Base-by-base conservation (phyloP, 176 grass and related monocot genomes). In the Cocos nucifera region DNA sequence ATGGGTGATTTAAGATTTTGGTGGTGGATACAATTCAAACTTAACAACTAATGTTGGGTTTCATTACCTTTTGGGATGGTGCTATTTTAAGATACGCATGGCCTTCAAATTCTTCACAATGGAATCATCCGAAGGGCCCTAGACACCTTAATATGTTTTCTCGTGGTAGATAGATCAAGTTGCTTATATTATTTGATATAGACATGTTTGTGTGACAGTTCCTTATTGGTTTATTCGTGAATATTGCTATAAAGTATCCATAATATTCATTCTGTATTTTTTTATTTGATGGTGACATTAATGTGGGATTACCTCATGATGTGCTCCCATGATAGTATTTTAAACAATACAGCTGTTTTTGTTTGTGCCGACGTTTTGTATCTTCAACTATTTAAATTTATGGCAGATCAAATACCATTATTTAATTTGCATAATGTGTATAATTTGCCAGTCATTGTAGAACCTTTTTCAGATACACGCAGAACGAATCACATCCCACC, bases 251-350 rank as follows among this genome's bases (percentile, higher is more conserved):
- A 27, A 10, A 54, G 7, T 66, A 19, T 54, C 22, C 53, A 53
- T 28, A 65, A 26, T 65, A 30, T 66, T 66, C 50, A 30, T 66
- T 66, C 1, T 66, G 49, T 49, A 17, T 17, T 53, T 52, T 21
- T 50, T 52, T 22, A 28, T 17, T 66, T 0, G 14, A 44, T 12
- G 7, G 35, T 44, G 10, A 14, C 35, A 44, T 44, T 9, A 12
- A 3, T 44, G 35, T 12, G 10, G 35, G 35, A 44, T 44, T 12
- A 44, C 35, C 2, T 44, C 35, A 14, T 44, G 14, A 44, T 44
- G 35, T 44, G 35, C 35, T 44, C 35, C 9, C 10, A 44, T 44
- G 35, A 35, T 44, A 14, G 35, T 2, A 44, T 44, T 14, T 44
- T 44, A 44, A 44, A 44, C 35, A 44, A 44, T 44, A 44, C 1